These are phyloP conservation scores for Chaetoceros muelleri DNA, from an alignment of 108 stramenopile genomes.

Conservation along the genomic window DNA sequence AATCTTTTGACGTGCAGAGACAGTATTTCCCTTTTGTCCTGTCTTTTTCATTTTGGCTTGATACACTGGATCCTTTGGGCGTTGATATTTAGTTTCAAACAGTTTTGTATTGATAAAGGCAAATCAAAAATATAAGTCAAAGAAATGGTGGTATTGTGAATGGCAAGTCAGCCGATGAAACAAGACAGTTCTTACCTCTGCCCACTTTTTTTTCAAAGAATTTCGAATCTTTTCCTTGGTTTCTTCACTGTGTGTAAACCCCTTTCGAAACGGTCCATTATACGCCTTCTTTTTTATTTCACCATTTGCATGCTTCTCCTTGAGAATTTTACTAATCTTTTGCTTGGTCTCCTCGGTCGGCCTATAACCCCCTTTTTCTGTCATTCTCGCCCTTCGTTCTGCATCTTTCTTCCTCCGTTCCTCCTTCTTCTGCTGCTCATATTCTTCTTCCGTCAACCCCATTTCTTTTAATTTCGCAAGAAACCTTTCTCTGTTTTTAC, in stretches of 20 bases:
- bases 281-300: constrained; percentile 33
- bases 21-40: constrained; percentile 11
- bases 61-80: constrained; percentile 35
- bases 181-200: constrained; percentile 1
- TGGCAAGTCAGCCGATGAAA: background rate
- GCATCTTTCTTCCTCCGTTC: constrained; percentile 39
- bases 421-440: constrained; percentile 43
- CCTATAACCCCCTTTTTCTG: constrained; percentile 69
- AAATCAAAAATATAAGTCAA: too few species aligned
- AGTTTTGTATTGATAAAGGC: background rate
- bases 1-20: constrained; percentile 39
- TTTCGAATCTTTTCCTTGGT: constrained; percentile 62
- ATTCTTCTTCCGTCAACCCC: constrained; percentile 74
- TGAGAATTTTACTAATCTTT: constrained; percentile 61
- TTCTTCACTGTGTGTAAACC: constrained; percentile 69
- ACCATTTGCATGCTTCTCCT: constrained; percentile 58
- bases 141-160: background rate
- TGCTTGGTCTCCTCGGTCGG: constrained; percentile 71
- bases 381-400: constrained; percentile 47
- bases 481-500: constrained; percentile 53
- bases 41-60: constrained; percentile 38
- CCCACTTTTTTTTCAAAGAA: constrained; percentile 58
- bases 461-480: constrained; percentile 44
- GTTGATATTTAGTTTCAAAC: background rate
- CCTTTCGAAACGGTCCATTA: constrained; percentile 39